phyloP scores from a whole-genome alignment of 2,329 filamentous ascomycete species.

The Calonectria naviculata region DNA sequence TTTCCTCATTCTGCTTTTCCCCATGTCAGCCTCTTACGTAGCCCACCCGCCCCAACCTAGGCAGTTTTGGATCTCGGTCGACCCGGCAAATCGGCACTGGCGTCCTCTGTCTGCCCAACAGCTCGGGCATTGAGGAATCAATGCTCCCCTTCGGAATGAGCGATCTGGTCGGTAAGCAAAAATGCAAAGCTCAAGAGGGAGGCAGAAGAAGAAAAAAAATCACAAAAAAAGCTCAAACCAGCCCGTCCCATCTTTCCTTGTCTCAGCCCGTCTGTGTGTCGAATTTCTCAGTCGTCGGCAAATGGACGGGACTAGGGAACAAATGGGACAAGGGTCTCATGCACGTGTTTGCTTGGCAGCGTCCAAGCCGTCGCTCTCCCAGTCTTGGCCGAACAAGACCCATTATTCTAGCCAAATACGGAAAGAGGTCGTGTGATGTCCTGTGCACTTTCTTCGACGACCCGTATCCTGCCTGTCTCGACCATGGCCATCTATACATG shows the following conservation, averaged over 20 bases:
- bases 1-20: background rate
- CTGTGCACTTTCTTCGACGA: background rate
- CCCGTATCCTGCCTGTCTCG: background rate
- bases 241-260: background rate
- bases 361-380: slow-evolving; percentile 19
- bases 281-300: background rate
- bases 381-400: slow-evolving; percentile 14
- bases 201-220: background rate
- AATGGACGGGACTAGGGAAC: background rate
- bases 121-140: background rate
- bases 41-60: background rate
- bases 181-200: background rate
- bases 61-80: slow-evolving; percentile 6
- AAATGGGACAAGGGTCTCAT: slow-evolving; percentile 20
- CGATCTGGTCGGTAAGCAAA: background rate
- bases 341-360: slow-evolving; percentile 26
- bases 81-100: slow-evolving; percentile 4
- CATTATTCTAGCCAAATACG: slow-evolving; percentile 10
- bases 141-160: background rate
- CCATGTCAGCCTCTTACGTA: slow-evolving; percentile 13
- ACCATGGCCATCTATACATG: background rate
- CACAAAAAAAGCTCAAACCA: background rate
- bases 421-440: slow-evolving; percentile 28
- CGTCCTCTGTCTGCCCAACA: background rate
- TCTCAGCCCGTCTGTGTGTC: background rate